Evolutionary conservation across 495 filamentous ascomycete species (phyloP).

Genomic region (Talaromyces thailandensis): DNA sequence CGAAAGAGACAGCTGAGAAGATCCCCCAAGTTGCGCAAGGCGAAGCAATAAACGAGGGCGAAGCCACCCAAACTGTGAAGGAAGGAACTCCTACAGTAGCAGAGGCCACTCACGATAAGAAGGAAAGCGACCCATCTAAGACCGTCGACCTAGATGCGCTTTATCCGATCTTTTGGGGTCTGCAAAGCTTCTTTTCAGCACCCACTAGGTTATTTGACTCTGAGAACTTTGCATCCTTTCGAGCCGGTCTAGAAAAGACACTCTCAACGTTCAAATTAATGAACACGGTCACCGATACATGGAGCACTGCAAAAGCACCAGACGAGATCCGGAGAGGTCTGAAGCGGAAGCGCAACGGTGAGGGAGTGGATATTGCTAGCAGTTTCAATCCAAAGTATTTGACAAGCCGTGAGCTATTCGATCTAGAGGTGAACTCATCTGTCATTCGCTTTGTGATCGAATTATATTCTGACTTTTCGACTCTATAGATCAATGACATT

Average conservation of each 20-base stretch:
- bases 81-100: constrained; percentile 16
- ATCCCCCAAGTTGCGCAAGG: constrained; percentile 14
- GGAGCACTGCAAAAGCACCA: constrained; percentile 37
- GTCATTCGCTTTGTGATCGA: not conserved
- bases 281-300: constrained; percentile 53
- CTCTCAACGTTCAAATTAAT: constrained; percentile 71
- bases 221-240: constrained; percentile 66
- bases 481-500: constrained; percentile 70
- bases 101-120: constrained; percentile 35
- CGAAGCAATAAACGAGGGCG: constrained; percentile 10
- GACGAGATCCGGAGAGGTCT: constrained; percentile 53
- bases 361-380: constrained; percentile 54
- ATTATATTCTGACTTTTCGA: not conserved
- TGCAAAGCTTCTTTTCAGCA: constrained; percentile 87
- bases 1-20: constrained; percentile 22
- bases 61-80: constrained; percentile 11
- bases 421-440: constrained; percentile 60
- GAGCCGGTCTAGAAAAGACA: constrained; percentile 65
- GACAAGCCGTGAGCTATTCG: constrained; percentile 89
- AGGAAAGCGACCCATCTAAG: constrained; percentile 30
- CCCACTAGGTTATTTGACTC: constrained; percentile 71
- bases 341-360: constrained; percentile 64
- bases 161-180: constrained; percentile 89
- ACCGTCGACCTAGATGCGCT: constrained; percentile 59
- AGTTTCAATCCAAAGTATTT: constrained; percentile 95